Base-by-base conservation (phyloP, 139 green algal genomes). In the Zygnema circumcarinatum region DNA sequence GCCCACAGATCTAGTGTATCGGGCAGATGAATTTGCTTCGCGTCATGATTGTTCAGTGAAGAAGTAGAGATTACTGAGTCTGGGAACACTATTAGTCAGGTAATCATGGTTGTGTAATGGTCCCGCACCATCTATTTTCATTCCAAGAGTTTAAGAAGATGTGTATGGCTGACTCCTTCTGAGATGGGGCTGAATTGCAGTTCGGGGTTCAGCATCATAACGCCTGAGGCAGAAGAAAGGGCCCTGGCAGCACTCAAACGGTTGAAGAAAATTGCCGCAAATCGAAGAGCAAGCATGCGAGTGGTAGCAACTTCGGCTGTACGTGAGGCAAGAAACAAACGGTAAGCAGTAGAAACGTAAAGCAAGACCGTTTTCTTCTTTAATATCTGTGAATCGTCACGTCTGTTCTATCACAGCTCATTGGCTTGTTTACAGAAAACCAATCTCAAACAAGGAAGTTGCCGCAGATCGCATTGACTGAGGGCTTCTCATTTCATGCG, bases 271-370 rank as follows among this genome's bases (percentile, higher is more conserved):
- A 83, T 91, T n/a, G 89, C 89, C 11, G 67, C 7, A 16, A 79
- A 79, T 2, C 68, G 68, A 0, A 56, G 53, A 35, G 89, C 78
- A 29, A 22, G 39, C 22, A 41, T 92, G 39, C 76, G 89, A 3
- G 68, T 89, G 31, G 79, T 92, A 11, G 89, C 83, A 35, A 92
- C 89, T 38, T 91, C 38, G 38, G 67, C 78, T 16, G 85, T 92
- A 73, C 79, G 89, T 29, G 89, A 92, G 80, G 89, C 89, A 22
- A 69, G 67, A 20, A 92, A 92, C 85, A n/a, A 32, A 11, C 38
- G 78, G 36, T 84, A n/a, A n/a, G n/a, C n/a, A n/a, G n/a, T n/a
- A n/a, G n/a, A n/a, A n/a, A n/a, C n/a, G n/a, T n/a, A n/a, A n/a
- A n/a, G n/a, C n/a, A n/a, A n/a, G n/a, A n/a, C n/a, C n/a, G n/a